A percentile compares a stretch with the other conserved stretches of the same genome.
These are phyloP conservation scores for Trypanosoma mega DNA, from an alignment of 208 protist genomes.

Conservation along the genomic window DNA sequence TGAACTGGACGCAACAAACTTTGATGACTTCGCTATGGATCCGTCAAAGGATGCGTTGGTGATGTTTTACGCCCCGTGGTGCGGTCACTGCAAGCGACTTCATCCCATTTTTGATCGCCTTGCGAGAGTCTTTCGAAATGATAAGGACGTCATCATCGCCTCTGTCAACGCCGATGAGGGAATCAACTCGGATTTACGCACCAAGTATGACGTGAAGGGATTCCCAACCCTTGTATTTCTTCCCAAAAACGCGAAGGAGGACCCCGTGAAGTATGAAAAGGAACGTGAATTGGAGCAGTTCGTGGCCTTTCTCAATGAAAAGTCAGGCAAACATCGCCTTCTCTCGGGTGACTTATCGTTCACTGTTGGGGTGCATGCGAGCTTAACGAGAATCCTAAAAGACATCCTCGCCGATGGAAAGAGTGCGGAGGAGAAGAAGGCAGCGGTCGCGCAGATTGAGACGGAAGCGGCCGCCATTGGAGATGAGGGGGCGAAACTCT, in stretches of 20 bases:
- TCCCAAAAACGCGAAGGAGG: conserved; percentile 37
- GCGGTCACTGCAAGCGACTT: conserved; percentile 89
- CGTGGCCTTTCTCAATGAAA: conserved; percentile 61
- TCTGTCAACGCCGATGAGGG: conserved; percentile 50
- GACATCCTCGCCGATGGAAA: conserved; percentile 5
- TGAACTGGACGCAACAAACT: conserved; percentile 40
- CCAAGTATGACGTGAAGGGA: conserved; percentile 38
- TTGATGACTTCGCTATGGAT: conserved; percentile 39
- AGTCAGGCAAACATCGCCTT: conserved; percentile 40
- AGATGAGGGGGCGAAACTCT: conserved; percentile 27
- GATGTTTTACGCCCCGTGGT: conserved; percentile 81
- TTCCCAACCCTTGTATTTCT: conserved; percentile 72
- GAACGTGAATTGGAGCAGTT: conserved; percentile 49
- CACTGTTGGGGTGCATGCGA: conserved; percentile 37
- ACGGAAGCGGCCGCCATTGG: conserved; percentile 2
- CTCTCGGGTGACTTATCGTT: conserved; percentile 47
- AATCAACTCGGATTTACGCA: conserved; percentile 24
- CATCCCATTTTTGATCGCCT: conserved; percentile 53
- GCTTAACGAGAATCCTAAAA: conserved; percentile 25
- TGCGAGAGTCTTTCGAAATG: conserved; percentile 41
- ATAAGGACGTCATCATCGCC: conserved; percentile 77
- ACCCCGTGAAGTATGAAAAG: conserved; percentile 48
- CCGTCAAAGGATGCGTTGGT: conserved; percentile 55
- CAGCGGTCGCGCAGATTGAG: conserved; percentile 24
- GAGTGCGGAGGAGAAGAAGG: conserved; percentile 7